Base-by-base conservation (phyloP, 345 rosid genomes). In the Aegle marmelos region DNA sequence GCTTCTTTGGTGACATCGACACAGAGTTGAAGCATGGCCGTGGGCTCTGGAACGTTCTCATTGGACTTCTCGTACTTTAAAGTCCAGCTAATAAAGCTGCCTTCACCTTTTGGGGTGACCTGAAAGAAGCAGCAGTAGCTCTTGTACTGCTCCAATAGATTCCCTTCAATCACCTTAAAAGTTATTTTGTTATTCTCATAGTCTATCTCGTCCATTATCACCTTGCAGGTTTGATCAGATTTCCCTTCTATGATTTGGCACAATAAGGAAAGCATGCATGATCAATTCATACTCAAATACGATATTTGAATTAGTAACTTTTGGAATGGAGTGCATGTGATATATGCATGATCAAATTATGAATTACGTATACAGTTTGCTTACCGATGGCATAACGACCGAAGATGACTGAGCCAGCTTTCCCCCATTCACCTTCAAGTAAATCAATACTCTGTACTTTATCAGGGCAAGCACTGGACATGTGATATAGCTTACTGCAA, bases 81-180 rank as follows among this genome's bases (percentile, higher is more conserved):
- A 2, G 72, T 78, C 81, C 82, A 84, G 25, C 25, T 78, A 22
- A 82, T 85, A 57, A 79, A 0, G 41, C 87, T 80, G 9, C 85
- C 82, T 1, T 70, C 77, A 0, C 66, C 80, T 61, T 78, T 83
- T 5, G 83, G 82, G 27, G 78, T 83, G 61, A 76, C 89, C 73
- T 81, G 74, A 39, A 78, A 63, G 0, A 4, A 36, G 22, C 68
- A 0, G 14, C 4, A 50, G 74, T 80, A 79, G 30, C 22, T 68
- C 79, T 84, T 86, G 79, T 75, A 83, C 56, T 79, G 75, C 39
- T 84, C 79, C 72, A 80, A 14, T 24, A 86, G 70, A 41, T 79
- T 80, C 17, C 91, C 89, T 63, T 81, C 86, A 2, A 81, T 78
- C 74, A 83, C 70, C 67, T 60, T 82, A 64, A 53, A 86, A 5